A percentile compares a stretch with the other conserved stretches of the same genome.
Conservation (phyloP, 2,329 filamentous ascomycete genomes). For the Ophiostoma tasmaniense region DNA sequence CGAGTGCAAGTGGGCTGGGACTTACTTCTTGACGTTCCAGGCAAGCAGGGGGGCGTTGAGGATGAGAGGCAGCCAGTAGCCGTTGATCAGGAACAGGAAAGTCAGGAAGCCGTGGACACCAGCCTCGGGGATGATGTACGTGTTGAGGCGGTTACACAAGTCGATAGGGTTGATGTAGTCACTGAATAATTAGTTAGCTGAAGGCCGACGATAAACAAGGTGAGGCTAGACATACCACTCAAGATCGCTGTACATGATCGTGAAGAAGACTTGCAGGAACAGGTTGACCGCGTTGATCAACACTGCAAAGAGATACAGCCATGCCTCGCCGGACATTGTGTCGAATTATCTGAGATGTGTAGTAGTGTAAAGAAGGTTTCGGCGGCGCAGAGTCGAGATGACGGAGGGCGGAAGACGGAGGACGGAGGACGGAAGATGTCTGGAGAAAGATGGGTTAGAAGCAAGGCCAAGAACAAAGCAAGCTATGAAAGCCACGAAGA, state of each 20-base stretch:
- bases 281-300: constrained; percentile 99
- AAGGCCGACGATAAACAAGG: not conserved
- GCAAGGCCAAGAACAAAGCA: not conserved
- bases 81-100: constrained; percentile 93
- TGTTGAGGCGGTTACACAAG: constrained; percentile 99
- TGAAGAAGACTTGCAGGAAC: constrained; percentile 99
- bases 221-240: constrained; percentile 67
- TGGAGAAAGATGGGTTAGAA: not conserved
- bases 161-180: constrained; percentile 99
- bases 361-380: not conserved
- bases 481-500: not conserved
- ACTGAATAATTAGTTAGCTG: constrained; percentile 42
- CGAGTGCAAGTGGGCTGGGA: constrained; percentile 23
- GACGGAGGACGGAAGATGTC: not conserved
- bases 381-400: constrained; percentile 5
- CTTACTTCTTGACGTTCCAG: constrained; percentile 97
- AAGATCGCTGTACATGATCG: constrained; percentile 99
- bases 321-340: constrained; percentile 91
- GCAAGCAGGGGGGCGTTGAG: constrained; percentile 86
- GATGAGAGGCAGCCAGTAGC: constrained; percentile 90
- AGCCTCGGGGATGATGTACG: constrained; percentile 98
- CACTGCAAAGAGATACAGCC: constrained; percentile 95
- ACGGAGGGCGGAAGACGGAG: too few relatives aligned
- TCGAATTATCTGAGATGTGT: constrained; percentile 8
- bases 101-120: constrained; percentile 95